These are phyloP conservation scores for Botrytis squamosa DNA, from an alignment of 2,329 filamentous ascomycete species.

Conservation along the genomic window DNA sequence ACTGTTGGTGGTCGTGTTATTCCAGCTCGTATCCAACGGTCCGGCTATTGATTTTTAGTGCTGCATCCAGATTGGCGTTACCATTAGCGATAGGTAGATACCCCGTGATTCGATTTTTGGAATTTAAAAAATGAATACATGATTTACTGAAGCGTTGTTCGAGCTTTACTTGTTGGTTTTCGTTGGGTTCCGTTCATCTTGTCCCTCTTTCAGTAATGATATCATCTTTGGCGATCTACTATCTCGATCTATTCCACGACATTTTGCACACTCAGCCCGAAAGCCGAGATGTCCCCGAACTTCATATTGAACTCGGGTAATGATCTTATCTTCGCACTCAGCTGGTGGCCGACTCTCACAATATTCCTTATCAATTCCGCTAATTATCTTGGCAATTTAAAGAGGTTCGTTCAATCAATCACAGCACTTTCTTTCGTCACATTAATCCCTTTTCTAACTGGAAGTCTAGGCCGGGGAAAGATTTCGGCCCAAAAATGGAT, in stretches of 20 bases:
- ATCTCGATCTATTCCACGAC: not conserved
- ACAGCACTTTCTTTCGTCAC: not conserved
- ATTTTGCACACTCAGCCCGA: not conserved
- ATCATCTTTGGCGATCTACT: not conserved
- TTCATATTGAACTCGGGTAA: not conserved
- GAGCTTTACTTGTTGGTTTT: not conserved
- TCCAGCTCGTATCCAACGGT: conserved; percentile 2
- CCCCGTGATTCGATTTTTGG: not conserved
- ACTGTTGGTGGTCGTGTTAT: conserved; percentile 9
- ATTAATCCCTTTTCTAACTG: not conserved
- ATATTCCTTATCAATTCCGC: accelerated
- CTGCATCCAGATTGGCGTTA: not conserved
- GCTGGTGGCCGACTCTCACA: not conserved
- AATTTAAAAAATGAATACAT: not conserved
- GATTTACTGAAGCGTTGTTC: not conserved
- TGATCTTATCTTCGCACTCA: too few relatives aligned
- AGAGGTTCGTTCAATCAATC: not conserved
- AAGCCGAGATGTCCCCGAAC: not conserved
- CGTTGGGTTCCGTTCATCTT: too few relatives aligned
- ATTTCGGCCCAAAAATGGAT: not conserved
- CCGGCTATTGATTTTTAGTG: conserved; percentile 1
- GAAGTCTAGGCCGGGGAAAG: not conserved
- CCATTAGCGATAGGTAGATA: not conserved
- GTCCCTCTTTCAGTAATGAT: too few relatives aligned
- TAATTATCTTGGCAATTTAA: not conserved